phyloP scores from a whole-genome alignment of 2,329 filamentous ascomycete genomes.

The Aaosphaeria arxii region DNA sequence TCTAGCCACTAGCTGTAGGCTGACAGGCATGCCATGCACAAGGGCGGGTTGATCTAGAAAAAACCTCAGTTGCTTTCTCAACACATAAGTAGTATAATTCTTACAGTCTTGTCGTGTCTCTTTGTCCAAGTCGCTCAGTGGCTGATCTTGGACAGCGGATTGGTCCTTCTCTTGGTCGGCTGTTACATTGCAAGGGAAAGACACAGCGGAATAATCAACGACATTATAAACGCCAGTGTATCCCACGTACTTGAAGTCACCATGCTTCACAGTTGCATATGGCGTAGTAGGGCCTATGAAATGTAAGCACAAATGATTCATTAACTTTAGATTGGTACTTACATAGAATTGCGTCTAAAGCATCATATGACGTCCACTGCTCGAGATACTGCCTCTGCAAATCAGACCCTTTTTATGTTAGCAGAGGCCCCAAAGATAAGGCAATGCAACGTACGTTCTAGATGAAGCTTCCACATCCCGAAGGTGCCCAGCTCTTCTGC shows the following conservation, averaged over 20 bases:
- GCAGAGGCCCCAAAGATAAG: neutral
- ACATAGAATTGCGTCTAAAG: constrained; percentile 45
- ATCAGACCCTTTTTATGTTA: constrained; percentile 24
- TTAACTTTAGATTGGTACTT: constrained; percentile 6
- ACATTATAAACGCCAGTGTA: constrained; percentile 49
- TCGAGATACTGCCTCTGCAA: constrained; percentile 44
- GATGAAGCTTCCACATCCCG: constrained; percentile 50
- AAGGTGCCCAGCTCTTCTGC: constrained; percentile 44
- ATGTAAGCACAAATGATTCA: neutral
- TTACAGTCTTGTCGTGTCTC: constrained; percentile 40
- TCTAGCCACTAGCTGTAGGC: constrained; percentile 39
- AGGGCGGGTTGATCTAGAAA: constrained; percentile 32
- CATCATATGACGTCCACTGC: constrained; percentile 41
- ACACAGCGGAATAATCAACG: constrained; percentile 46
- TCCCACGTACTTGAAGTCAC: constrained; percentile 45
- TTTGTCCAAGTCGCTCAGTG: constrained; percentile 39
- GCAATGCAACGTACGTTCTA: constrained; percentile 27
- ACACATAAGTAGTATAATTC: constrained; percentile 5
- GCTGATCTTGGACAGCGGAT: constrained; percentile 15
- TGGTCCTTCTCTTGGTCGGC: constrained; percentile 41
- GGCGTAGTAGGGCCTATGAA: constrained; percentile 43
- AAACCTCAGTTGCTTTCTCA: constrained; percentile 1
- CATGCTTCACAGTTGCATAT: constrained; percentile 41
- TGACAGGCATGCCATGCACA: constrained; percentile 45
- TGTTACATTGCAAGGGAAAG: constrained; percentile 42